Conservation (phyloP, 768 basidiomycete species). For the Mycena rebaudengoi region DNA sequence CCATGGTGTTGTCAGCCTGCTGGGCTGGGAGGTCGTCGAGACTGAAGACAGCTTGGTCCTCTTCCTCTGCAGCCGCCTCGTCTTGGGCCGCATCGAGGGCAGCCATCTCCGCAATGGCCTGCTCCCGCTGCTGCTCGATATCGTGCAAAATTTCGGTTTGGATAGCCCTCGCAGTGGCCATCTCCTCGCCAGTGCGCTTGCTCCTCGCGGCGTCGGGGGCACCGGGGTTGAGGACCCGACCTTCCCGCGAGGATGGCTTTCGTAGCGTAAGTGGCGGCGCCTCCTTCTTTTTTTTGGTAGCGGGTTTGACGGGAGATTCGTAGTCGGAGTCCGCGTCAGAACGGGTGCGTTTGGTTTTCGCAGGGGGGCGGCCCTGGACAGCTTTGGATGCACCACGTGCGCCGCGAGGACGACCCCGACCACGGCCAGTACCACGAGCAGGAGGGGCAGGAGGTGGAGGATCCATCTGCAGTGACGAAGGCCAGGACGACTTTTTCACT, state of each 20-base stretch:
- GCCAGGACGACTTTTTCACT: neutral
- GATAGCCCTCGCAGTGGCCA: neutral
- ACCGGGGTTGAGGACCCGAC: neutral
- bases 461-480: neutral
- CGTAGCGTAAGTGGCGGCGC: neutral
- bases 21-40: neutral
- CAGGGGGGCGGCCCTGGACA: neutral
- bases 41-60: neutral
- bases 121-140: neutral
- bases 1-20: neutral
- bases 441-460: neutral
- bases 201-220: neutral
- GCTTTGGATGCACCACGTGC: neutral
- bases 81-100: neutral
- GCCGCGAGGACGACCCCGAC: neutral
- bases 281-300: neutral
- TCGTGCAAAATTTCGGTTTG: neutral
- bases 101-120: neutral
- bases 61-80: neutral
- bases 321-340: neutral
- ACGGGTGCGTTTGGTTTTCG: neutral
- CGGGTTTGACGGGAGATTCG: neutral
- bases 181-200: neutral
- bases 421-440: neutral
- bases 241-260: neutral